Evolutionary conservation across 305 asterid genomes (phyloP), one percentile per base, ranked within the genome.

Genomic region (Salvia sclarea): DNA sequence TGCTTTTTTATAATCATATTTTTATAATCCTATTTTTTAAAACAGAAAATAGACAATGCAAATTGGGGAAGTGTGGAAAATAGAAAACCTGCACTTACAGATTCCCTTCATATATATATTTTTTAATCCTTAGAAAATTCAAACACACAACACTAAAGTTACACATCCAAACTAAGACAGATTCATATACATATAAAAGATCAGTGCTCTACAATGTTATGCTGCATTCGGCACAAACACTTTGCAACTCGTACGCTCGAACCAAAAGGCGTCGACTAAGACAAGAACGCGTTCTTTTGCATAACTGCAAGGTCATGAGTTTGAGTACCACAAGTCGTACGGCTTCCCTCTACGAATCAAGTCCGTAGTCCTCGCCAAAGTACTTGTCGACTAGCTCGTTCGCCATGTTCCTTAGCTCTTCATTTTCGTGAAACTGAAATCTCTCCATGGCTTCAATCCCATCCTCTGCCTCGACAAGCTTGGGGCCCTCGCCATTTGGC

Each of bases 371-470:
- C 79, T 85, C 97, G 1, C 98, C 98, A 9, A 86, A 94, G 81
- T 91, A 94, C 77, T 57, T 74, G 78, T 94, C 98, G 25, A 91
- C 93, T 45, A 94, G 73, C 80, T 78, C 85, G 4, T 81, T 91
- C 2, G 98, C 98, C 95, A 94, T 89, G 80, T 38, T 76, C 78
- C 98, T 83, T 12, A 94, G 85, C 66, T 82, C 97, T 58, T 82
- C 97, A 30, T 88, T 94, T 64, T 86, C 99, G 48, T 94, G 99
- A 53, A 94, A 94, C 52, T 89, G 97, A 67, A 81, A 91, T 65
- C 97, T 86, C 76, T 94, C 99, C 96, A 94, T 84, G 31, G 99
- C 99, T 13, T 94, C 99, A 10, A 94, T 91, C 28, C 99, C 98
- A 61, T 91, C 98, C 54, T 78, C 97, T 60, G 76, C 82, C 82